A percentile compares a stretch with the other conserved stretches of the same genome.
Conservation (phyloP, 768 basidiomycete species). For the Boletus speciosus region DNA sequence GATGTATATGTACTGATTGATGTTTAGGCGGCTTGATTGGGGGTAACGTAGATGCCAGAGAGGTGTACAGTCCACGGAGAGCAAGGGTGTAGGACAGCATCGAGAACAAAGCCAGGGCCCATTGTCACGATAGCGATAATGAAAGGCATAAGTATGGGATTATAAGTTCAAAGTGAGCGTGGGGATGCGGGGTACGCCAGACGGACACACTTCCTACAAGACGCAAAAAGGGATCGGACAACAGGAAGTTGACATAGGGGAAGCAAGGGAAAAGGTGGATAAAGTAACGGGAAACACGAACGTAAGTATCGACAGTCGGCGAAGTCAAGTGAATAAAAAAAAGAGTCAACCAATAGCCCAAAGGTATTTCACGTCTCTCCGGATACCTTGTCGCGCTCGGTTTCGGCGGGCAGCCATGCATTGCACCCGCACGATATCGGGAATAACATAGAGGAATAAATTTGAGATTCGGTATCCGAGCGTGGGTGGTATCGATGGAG, state of each 20-base stretch:
- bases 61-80: slow-evolving; percentile 21
- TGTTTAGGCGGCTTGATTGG: background rate
- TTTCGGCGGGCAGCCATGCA: background rate
- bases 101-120: slow-evolving; percentile 21
- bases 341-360: slow-evolving; percentile 64
- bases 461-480: slow-evolving; percentile 8
- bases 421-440: slow-evolving; percentile 7
- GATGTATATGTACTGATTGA: slow-evolving; percentile 10
- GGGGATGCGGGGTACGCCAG: slow-evolving; percentile 23
- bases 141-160: slow-evolving; percentile 29
- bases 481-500: slow-evolving; percentile 3
- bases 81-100: slow-evolving; percentile 19
- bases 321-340: slow-evolving; percentile 48
- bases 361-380: slow-evolving; percentile 28
- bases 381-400: slow-evolving; percentile 5
- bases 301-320: slow-evolving; percentile 26
- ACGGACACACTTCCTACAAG: slow-evolving; percentile 21
- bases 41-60: slow-evolving; percentile 23
- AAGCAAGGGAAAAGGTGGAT: slow-evolving; percentile 23
- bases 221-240: slow-evolving; percentile 23
- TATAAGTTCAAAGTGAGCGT: slow-evolving; percentile 31
- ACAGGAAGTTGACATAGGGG: slow-evolving; percentile 27
- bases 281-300: slow-evolving; percentile 26
- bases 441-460: slow-evolving; percentile 6
- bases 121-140: slow-evolving; percentile 29